A percentile compares a stretch with the other conserved stretches of the same genome.
Conservation (phyloP, 2,329 filamentous ascomycete genomes). For the Xylariaceae sp. region DNA sequence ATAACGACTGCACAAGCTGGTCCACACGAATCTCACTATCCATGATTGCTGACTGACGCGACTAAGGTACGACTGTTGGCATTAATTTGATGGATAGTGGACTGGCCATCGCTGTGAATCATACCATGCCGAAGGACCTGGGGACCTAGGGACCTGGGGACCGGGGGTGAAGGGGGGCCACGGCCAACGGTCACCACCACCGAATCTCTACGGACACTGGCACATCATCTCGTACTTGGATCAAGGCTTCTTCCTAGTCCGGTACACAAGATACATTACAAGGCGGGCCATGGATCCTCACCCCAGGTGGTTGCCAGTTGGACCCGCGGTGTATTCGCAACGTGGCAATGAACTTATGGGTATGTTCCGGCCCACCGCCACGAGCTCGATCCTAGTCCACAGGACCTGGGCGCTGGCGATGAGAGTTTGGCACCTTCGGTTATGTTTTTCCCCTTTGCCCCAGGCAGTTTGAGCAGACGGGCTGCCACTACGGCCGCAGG, state of each 20-base stretch:
- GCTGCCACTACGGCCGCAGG: constrained; percentile 20
- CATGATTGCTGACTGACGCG: constrained; percentile 19
- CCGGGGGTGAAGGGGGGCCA: neutral
- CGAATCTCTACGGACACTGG: constrained; percentile 24
- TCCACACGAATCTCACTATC: constrained; percentile 23
- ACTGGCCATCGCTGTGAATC: neutral
- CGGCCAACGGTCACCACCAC: constrained; percentile 19
- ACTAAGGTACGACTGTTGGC: constrained; percentile 6
- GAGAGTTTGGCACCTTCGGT: constrained; percentile 3
- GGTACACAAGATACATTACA: constrained; percentile 22
- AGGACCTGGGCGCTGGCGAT: constrained; percentile 11
- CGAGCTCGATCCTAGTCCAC: constrained; percentile 27
- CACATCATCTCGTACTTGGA: constrained; percentile 18
- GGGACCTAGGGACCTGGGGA: constrained; percentile 3
- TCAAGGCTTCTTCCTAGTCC: constrained; percentile 18
- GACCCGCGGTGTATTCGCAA: constrained; percentile 22
- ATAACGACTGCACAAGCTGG: constrained; percentile 19
- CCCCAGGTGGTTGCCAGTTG: constrained; percentile 22
- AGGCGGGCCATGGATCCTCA: constrained; percentile 27
- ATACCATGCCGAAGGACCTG: constrained; percentile 3
- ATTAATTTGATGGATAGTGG: constrained; percentile 5
- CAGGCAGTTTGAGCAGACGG: constrained; percentile 12
- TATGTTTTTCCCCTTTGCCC: constrained; percentile 14
- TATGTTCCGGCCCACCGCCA: constrained; percentile 29
- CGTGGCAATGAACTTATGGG: constrained; percentile 32